Evolutionary conservation across 108 stramenopile genomes (phyloP).

Genomic region (Parmales sp.): DNA sequence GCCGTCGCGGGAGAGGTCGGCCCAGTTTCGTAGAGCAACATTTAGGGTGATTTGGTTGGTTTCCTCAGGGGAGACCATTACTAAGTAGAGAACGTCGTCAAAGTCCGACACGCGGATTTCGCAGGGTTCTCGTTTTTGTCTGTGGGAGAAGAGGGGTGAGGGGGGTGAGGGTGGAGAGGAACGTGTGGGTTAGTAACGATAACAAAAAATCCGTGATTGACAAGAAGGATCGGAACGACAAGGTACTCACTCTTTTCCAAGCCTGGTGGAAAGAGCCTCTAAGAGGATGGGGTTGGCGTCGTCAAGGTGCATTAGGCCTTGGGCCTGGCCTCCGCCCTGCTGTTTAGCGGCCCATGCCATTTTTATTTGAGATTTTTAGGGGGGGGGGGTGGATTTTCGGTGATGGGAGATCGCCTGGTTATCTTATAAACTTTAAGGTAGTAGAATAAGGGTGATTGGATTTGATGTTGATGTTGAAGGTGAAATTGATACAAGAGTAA

Average conservation of each 20-base stretch:
- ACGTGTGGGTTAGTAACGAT: background rate
- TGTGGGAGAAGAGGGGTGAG: background rate
- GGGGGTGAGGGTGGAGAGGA: background rate
- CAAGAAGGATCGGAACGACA: background rate
- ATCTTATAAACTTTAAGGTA: too few relatives aligned
- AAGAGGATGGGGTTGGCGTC: background rate
- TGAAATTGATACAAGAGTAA: too few relatives aligned
- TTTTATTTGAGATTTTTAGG: too few relatives aligned
- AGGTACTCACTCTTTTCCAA: background rate
- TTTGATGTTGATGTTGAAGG: too few relatives aligned
- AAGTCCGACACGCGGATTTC: slow-evolving; percentile 5
- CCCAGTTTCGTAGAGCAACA: background rate
- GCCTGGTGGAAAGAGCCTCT: background rate
- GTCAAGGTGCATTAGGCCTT: background rate
- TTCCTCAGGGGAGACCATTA: background rate
- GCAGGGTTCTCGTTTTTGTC: slow-evolving; percentile 8
- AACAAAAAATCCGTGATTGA: background rate
- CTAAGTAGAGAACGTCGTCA: slow-evolving; percentile 15
- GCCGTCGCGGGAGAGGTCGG: background rate
- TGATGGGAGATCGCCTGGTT: too few relatives aligned
- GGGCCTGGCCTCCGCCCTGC: background rate
- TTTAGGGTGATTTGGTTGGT: slow-evolving; percentile 5
- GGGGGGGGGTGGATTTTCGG: background rate
- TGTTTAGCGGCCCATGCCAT: slow-evolving; percentile 11
- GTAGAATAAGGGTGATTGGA: too few relatives aligned